phyloP scores from a whole-genome alignment of 140 eudicot species.

The Erigeron philadelphicus region DNA sequence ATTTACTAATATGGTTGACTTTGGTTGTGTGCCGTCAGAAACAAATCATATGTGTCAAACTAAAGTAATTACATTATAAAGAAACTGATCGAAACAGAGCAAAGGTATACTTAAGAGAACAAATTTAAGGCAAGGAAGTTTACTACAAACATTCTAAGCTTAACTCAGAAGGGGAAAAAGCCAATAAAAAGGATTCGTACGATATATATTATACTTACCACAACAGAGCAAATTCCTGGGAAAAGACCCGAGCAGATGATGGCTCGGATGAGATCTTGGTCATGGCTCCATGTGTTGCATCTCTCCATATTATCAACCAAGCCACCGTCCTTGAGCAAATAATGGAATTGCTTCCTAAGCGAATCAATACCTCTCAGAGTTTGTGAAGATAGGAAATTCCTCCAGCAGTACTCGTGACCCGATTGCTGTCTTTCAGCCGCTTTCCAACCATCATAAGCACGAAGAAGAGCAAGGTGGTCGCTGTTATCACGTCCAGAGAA shows the following conservation, averaged over 20 bases:
- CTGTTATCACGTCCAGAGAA: slow-evolving; percentile 72
- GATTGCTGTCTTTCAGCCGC: slow-evolving; percentile 70
- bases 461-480: slow-evolving; percentile 83
- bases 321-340: slow-evolving; percentile 65
- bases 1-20: too few species aligned
- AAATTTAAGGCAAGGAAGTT: not conserved
- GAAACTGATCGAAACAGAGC: not conserved
- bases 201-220: slow-evolving; percentile 44
- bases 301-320: slow-evolving; percentile 59
- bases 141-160: not conserved
- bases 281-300: slow-evolving; percentile 78
- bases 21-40: too few species aligned
- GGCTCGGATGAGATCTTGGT: slow-evolving; percentile 73
- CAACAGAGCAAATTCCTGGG: slow-evolving; percentile 94
- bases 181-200: not conserved
- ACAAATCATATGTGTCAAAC: too few species aligned
- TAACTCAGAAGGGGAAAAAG: not conserved
- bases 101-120: not conserved
- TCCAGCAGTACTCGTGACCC: slow-evolving; percentile 86
- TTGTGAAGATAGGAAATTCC: slow-evolving; percentile 78
- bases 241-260: slow-evolving; percentile 78
- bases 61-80: too few species aligned
- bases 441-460: slow-evolving; percentile 95
- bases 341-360: slow-evolving; percentile 69
- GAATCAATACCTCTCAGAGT: slow-evolving; percentile 91